Base-by-base conservation (phyloP, 148 eudicot species). In the Arctostaphylos glauca region DNA sequence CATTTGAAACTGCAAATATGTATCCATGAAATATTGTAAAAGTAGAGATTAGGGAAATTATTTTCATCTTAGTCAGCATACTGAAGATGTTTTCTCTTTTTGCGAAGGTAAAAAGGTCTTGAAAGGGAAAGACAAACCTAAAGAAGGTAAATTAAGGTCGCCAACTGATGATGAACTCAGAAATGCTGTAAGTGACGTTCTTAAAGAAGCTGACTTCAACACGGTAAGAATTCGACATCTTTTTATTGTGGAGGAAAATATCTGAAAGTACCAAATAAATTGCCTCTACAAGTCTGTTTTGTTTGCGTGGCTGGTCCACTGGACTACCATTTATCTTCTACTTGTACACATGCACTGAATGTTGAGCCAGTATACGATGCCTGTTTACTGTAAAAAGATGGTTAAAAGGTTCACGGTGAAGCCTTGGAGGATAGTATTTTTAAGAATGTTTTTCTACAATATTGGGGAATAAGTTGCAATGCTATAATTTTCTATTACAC, bases 151-250 rank as follows among this genome's bases (percentile, higher is more conserved):
- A 77, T 48, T 74, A 68, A 87, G 82, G 86, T 31, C 38, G 38
- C 95, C 97, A 13, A 90, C 88, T 84, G 95, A 96, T 86, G 93
- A 92, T 83, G 93, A 96, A 70, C 90, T 96, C 15, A 90, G 86
- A 80, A 89, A 54, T 81, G 94, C 97, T 50, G 90, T 94, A 66
- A 92, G 95, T 56, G 95, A 91, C 86, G 90, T 92, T 81, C 98
- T 96, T 41, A 92, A 93, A 77, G 94, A 93, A 87, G 99, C 93
- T 74, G 99, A 96, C 89, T 94, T 96, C 89, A 92, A 96, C 83
- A 96, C 98, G 87, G 99, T 96, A 82, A 88, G 92, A 71, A 70
- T 80, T 67, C 49, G n/a, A 31, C 54, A 12, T 31, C 53, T 50
- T 15, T 50, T 2, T 64, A 41, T 18, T 41, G 5, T 48, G n/a